Base-by-base conservation (phyloP, 2,329 filamentous ascomycete species). In the Ceratocystis alfenasii region DNA sequence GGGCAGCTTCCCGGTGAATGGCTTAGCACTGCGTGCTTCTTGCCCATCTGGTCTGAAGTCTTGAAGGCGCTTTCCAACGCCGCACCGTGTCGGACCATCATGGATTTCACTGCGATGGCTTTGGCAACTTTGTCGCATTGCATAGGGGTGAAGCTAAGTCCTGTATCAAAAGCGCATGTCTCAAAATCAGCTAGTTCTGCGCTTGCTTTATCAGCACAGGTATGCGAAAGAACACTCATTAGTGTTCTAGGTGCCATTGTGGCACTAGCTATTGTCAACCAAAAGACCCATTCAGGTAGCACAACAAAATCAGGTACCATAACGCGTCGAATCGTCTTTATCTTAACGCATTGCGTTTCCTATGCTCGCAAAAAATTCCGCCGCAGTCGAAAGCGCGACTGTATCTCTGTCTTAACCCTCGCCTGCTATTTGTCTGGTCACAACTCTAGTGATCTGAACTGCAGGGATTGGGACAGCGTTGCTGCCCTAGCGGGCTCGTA, bases 31-130 rank as follows among this genome's bases (percentile, higher is more conserved):
- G 22, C 62, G 36, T 63, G 59, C 12, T 67, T 69, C 28, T 62
- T 63, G 15, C 63, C 67, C 3, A 66, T 68, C 55, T 69, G 68
- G 68, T 57, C 60, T 8, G 64, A 64, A 30, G 63, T 50, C 25
- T 25, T 67, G 30, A 63, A 62, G 17, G 62, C 66, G 15, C 45
- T 69, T 20, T 60, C 45, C 2, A 45, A 33, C 10, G 44, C 48
- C 2, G 28, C 25, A 22, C 33, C 62, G 7, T 69, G 67, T 25
- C 44, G 59, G 1, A 44, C 44, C 8, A 57, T 68, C 3, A 66
- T 68, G 50, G 67, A 69, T n/a, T 69, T 69, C 25, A 60, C 63
- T 17, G 65, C 61, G 12, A 64, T 59, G 20, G 67, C 67, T 2
- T 36, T 69, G 12, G 53, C 61, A 7, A 57, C 64, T 2, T 30